A percentile compares a stretch with the other conserved stretches of the same genome.
Evolutionary conservation across 768 basidiomycete species (phyloP).

Genomic region (Grammothele lineata): DNA sequence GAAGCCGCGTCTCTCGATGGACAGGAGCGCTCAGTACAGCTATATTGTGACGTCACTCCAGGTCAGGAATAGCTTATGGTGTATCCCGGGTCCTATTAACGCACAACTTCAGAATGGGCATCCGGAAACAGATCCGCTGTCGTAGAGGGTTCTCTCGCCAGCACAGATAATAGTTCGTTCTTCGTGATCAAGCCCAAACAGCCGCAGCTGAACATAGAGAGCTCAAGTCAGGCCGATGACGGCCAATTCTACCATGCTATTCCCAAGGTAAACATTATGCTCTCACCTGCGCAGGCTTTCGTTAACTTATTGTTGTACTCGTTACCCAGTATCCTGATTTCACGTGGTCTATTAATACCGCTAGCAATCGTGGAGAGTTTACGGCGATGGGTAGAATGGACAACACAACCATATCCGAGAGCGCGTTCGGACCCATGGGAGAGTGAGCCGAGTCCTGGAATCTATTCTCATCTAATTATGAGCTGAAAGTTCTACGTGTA

Average conservation of each 20-base stretch:
- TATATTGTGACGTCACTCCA: slow-evolving; percentile 37
- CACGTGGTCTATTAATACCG: neutral
- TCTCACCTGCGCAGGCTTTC: neutral
- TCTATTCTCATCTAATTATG: no score
- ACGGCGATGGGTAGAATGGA: neutral
- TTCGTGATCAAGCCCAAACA: neutral
- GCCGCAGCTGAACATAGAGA: neutral
- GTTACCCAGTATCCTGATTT: neutral
- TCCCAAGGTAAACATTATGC: neutral
- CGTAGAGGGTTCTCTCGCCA: neutral
- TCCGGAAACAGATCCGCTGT: neutral
- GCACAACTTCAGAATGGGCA: neutral
- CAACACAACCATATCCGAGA: neutral
- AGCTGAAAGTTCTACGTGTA: no score
- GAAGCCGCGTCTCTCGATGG: slow-evolving; percentile 29
- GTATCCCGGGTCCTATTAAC: neutral
- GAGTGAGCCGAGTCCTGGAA: neutral
- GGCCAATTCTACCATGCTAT: neutral
- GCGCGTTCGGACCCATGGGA: neutral
- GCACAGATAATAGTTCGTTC: neutral
- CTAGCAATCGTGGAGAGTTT: neutral
- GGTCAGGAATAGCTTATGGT: no score
- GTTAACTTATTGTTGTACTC: neutral
- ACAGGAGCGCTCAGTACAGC: slow-evolving; percentile 28
- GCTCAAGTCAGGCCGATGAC: neutral